Base-by-base conservation (phyloP, 495 filamentous ascomycete species). In the Amorphotheca resinae region DNA sequence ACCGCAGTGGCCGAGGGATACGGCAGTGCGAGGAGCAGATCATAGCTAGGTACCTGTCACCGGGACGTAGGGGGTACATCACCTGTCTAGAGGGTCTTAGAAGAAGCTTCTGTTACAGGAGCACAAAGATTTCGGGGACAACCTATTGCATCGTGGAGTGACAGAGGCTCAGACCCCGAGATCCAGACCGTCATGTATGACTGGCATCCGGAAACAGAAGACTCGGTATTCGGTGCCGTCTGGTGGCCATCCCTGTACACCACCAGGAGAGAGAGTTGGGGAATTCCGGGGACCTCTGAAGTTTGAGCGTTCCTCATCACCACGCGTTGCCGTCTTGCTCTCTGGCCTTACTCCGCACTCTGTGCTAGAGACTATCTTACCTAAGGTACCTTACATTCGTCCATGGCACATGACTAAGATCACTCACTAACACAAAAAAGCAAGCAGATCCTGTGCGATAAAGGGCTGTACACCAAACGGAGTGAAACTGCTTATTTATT, bases 91-190 rank as follows among this genome's bases (percentile, higher is more conserved):
- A 33, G n/a, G 32, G 28, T 36, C 15, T 16, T 33, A 22, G 41
- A 44, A 25, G 40, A 33, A 43, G 31, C 31, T 43, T 44, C 22
- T 28, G 38, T 35, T 53, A 42, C 45, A 49, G 38, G 34, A 42
- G 37, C 30, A 23, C 9, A 17, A 18, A 44, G 37, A 40, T 38
- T 46, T 35, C 35, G 22, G 41, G 36, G 37, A 45, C 17, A 35
- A 50, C 42, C 48, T 50, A 45, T 50, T 16, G 42, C 42, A 50
- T 22, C 35, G 6, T 30, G 23, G 12, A 17, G 28, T 35, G 41
- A 18, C 12, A 14, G 17, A n/a, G n/a, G n/a, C n/a, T n/a, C n/a
- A n/a, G n/a, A n/a, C n/a, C n/a, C n/a, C n/a, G n/a, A n/a, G n/a
- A 39, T 39, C 26, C 18, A 15, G 15, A 23, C n/a, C 21, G 18